phyloP scores from a whole-genome alignment of 2,329 filamentous ascomycete genomes.

The Plenodomus lindquistii region DNA sequence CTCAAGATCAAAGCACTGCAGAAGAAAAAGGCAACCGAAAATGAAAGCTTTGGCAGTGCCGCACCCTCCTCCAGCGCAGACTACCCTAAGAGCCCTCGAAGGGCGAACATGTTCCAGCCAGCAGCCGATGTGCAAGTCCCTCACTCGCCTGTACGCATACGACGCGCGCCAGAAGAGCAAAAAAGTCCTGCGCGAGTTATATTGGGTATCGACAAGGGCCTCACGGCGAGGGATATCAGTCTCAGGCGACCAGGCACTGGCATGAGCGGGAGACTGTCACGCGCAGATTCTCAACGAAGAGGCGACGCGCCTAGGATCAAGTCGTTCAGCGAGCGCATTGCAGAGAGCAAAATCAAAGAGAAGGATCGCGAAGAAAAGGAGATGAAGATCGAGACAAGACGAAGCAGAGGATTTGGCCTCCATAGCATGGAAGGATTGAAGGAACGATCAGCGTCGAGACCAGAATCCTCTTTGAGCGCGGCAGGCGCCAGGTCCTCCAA shows the following conservation, averaged over 20 bases:
- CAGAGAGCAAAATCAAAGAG: slow-evolving; percentile 61
- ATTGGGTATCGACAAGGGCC: slow-evolving; percentile 87
- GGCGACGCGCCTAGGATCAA: slow-evolving; percentile 46
- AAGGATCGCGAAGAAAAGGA: slow-evolving; percentile 51
- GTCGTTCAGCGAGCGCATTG: slow-evolving; percentile 84
- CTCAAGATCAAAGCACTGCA: slow-evolving; percentile 87
- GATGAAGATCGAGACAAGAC: slow-evolving; percentile 47
- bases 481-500: slow-evolving; percentile 23
- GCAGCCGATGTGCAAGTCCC: slow-evolving; percentile 69
- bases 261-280: slow-evolving; percentile 14
- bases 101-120: slow-evolving; percentile 27
- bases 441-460: slow-evolving; percentile 29
- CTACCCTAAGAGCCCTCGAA: slow-evolving; percentile 26
- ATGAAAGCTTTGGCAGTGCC: slow-evolving; percentile 23
- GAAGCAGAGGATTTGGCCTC: slow-evolving; percentile 48
- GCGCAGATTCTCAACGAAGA: slow-evolving; percentile 50
- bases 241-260: slow-evolving; percentile 62
- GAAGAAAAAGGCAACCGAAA: slow-evolving; percentile 50
- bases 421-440: slow-evolving; percentile 30
- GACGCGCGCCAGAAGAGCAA: slow-evolving; percentile 56
- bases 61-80: slow-evolving; percentile 31
- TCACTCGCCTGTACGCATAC: slow-evolving; percentile 65
- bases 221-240: slow-evolving; percentile 80
- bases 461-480: slow-evolving; percentile 32
- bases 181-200: slow-evolving; percentile 79